phyloP scores from a whole-genome alignment of 2,329 filamentous ascomycete species.

The Colletotrichum somersetense region DNA sequence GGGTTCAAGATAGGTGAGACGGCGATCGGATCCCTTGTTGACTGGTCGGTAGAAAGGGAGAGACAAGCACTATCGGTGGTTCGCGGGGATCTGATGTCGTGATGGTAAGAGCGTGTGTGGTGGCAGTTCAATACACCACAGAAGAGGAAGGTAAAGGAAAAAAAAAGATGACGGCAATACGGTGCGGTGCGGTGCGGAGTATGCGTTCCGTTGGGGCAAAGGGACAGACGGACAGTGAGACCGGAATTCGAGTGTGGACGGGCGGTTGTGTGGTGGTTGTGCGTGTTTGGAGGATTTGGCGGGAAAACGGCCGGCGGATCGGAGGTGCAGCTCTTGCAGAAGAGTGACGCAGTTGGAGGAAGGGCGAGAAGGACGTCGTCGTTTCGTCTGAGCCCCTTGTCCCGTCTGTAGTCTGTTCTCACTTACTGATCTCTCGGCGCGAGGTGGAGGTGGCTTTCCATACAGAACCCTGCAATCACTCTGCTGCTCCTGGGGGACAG shows the following conservation, averaged over 20 bases:
- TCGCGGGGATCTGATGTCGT: constrained; percentile 6
- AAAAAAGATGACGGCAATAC: constrained; percentile 20
- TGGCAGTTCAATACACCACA: neutral
- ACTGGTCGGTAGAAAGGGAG: constrained; percentile 20
- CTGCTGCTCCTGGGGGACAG: neutral
- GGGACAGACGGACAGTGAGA: constrained; percentile 8
- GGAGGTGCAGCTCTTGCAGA: constrained; percentile 37
- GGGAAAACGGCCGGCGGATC: constrained; percentile 5
- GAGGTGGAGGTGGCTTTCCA: constrained; percentile 20
- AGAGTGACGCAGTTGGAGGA: constrained; percentile 37
- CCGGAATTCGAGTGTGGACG: constrained; percentile 2
- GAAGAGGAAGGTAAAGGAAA: neutral
- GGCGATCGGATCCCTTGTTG: constrained; percentile 35
- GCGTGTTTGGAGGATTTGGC: constrained; percentile 6
- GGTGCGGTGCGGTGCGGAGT: constrained; percentile 20
- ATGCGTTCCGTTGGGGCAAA: constrained; percentile 32
- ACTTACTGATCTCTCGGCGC: constrained; percentile 31
- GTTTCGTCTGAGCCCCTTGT: constrained; percentile 38
- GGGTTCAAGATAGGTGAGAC: constrained; percentile 5
- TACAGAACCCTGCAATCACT: constrained; percentile 13
- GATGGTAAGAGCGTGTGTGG: neutral
- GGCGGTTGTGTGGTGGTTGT: neutral
- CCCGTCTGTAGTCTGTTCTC: neutral
- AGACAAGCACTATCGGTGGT: neutral
- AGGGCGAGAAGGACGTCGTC: constrained; percentile 29